phyloP scores from a whole-genome alignment of 176 grass and related monocot genomes.

The Rhynchospora tenuis region DNA sequence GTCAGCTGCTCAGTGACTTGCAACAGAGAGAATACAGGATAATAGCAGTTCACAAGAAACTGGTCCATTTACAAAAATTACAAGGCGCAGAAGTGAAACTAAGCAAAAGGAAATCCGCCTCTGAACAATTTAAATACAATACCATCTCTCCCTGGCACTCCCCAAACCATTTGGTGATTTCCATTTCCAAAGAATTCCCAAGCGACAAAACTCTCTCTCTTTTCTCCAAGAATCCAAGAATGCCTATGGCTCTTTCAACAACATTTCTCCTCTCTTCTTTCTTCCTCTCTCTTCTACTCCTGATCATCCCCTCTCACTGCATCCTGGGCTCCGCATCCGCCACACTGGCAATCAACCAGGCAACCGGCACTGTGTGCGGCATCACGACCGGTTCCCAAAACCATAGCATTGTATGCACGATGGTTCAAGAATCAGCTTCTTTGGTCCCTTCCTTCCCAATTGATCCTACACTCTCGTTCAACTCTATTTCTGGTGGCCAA shows the following conservation, averaged over 20 bases:
- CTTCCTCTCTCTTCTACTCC: neutral
- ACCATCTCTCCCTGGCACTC: neutral
- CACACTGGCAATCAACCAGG: slow-evolving; percentile 53
- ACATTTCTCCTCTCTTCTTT: neutral
- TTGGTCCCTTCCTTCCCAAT: neutral
- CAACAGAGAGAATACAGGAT: neutral
- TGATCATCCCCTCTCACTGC: neutral
- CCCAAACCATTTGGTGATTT: neutral
- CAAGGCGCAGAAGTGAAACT: neutral
- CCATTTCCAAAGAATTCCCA: neutral
- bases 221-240: neutral
- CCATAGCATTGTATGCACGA: slow-evolving; percentile 47
- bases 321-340: slow-evolving; percentile 3
- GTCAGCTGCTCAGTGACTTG: too few species aligned
- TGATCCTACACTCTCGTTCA: slow-evolving; percentile 23
- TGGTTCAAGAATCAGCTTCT: neutral
- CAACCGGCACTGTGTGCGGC: slow-evolving; percentile 36
- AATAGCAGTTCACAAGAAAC: neutral
- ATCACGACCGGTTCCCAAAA: neutral
- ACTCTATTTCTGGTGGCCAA: slow-evolving; percentile 43
- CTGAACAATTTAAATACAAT: neutral
- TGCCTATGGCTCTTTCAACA: neutral
- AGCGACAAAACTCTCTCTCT: slow-evolving; percentile 5
- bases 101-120: neutral
- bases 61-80: neutral